These are phyloP conservation scores for Durio zibethinus DNA, from an alignment of 345 rosid genomes.

Conservation along the genomic window DNA sequence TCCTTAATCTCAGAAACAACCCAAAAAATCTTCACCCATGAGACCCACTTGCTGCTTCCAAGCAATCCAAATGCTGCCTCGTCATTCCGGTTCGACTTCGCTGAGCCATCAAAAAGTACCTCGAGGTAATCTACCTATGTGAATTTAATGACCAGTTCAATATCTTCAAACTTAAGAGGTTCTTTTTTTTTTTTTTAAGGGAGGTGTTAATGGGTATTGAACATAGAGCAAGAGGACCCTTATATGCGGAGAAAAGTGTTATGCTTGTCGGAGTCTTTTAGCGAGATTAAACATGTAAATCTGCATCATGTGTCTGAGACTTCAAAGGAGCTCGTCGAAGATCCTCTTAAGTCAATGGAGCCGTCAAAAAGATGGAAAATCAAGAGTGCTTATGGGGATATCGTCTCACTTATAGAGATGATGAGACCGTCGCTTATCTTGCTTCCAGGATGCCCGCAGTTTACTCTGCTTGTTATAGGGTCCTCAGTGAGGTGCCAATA, in stretches of 20 bases:
- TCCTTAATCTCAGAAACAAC: slow-evolving; percentile 36
- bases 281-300: slow-evolving; percentile 62
- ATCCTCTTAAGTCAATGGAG: slow-evolving; percentile 77
- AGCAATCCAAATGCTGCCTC: slow-evolving; percentile 68
- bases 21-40: slow-evolving; percentile 46
- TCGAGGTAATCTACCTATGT: slow-evolving; percentile 42
- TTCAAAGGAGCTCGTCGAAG: slow-evolving; percentile 65
- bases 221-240: slow-evolving; percentile 73
- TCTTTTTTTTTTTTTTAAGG: neutral
- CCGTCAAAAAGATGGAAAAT: slow-evolving; percentile 81
- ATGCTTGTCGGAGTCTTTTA: slow-evolving; percentile 64
- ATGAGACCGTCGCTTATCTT: slow-evolving; percentile 80
- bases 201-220: neutral
- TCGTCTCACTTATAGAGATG: slow-evolving; percentile 66
- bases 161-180: neutral
- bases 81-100: slow-evolving; percentile 77
- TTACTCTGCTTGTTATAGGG: slow-evolving; percentile 77
- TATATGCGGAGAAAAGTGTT: slow-evolving; percentile 76
- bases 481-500: slow-evolving; percentile 60
- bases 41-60: slow-evolving; percentile 63
- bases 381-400: slow-evolving; percentile 77
- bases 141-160: neutral
- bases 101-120: slow-evolving; percentile 76
- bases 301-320: slow-evolving; percentile 46
- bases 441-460: slow-evolving; percentile 99